Evolutionary conservation across 129 eudicot species (phyloP).

Genomic region (Flaveria sonorensis): DNA sequence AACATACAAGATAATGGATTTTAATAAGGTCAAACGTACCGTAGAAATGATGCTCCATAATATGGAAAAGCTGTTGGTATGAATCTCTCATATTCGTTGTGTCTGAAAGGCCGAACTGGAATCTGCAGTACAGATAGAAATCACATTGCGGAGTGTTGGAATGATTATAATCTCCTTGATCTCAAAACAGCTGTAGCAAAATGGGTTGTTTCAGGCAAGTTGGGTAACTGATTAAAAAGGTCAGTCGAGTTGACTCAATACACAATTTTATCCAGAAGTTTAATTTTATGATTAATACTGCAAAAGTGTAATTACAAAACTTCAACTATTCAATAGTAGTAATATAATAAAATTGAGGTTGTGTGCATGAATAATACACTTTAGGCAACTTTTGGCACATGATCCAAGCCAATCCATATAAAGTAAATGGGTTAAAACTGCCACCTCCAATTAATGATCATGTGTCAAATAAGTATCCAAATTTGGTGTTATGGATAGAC

Average conservation of each 20-base stretch:
- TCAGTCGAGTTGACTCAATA: background rate
- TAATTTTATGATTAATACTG: background rate
- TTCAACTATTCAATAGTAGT: background rate
- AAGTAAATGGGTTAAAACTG: background rate
- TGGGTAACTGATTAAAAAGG: background rate
- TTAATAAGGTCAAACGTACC: background rate
- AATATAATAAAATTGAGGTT: background rate
- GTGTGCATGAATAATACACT: background rate
- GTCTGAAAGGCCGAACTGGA: constrained; percentile 84
- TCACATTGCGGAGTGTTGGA: background rate
- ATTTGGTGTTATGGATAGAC: background rate
- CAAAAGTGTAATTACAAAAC: background rate
- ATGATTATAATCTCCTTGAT: background rate
- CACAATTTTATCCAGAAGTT: background rate
- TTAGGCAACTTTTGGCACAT: background rate
- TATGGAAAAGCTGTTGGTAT: constrained; percentile 80
- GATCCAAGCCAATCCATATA: background rate
- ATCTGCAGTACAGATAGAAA: background rate
- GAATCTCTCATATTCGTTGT: constrained; percentile 87
- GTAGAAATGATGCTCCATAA: constrained; percentile 32
- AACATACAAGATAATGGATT: background rate
- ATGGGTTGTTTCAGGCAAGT: background rate
- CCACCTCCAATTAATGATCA: background rate
- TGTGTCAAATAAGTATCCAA: background rate
- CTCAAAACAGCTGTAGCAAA: background rate